phyloP scores from a whole-genome alignment of 768 basidiomycete species.

The Hericium rajendrae region DNA sequence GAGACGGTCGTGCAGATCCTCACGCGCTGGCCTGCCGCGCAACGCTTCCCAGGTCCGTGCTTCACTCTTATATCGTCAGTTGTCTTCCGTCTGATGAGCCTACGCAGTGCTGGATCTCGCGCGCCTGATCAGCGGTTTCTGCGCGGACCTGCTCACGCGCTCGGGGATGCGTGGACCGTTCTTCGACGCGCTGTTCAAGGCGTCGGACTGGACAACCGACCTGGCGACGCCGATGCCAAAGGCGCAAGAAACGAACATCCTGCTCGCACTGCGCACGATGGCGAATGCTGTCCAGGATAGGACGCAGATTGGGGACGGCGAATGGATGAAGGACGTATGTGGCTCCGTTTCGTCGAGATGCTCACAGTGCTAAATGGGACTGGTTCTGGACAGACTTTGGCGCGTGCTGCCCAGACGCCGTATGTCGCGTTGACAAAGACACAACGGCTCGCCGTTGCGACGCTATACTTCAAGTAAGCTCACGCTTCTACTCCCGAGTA shows the following conservation, averaged over 20 bases:
- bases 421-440: slow-evolving; percentile 53
- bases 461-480: slow-evolving; percentile 81
- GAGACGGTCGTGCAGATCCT: slow-evolving; percentile 56
- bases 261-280: slow-evolving; percentile 70
- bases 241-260: slow-evolving; percentile 72
- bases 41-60: slow-evolving; percentile 59
- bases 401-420: slow-evolving; percentile 37
- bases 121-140: slow-evolving; percentile 63
- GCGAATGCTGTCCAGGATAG: slow-evolving; percentile 71
- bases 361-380: not conserved
- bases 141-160: slow-evolving; percentile 39
- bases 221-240: slow-evolving; percentile 54
- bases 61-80: not conserved
- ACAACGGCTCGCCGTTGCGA: slow-evolving; percentile 70
- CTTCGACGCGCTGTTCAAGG: slow-evolving; percentile 53
- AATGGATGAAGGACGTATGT: slow-evolving; percentile 45
- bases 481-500: not conserved
- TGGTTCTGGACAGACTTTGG: slow-evolving; percentile 39
- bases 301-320: slow-evolving; percentile 29
- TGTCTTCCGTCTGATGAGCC: not conserved
- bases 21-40: slow-evolving; percentile 63
- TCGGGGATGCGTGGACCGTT: slow-evolving; percentile 39
- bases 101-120: slow-evolving; percentile 73
- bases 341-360: not conserved
- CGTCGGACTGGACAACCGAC: slow-evolving; percentile 53